Base-by-base conservation (phyloP, 1,139 yeast genomes). In the Debaryomyces nepalensis region DNA sequence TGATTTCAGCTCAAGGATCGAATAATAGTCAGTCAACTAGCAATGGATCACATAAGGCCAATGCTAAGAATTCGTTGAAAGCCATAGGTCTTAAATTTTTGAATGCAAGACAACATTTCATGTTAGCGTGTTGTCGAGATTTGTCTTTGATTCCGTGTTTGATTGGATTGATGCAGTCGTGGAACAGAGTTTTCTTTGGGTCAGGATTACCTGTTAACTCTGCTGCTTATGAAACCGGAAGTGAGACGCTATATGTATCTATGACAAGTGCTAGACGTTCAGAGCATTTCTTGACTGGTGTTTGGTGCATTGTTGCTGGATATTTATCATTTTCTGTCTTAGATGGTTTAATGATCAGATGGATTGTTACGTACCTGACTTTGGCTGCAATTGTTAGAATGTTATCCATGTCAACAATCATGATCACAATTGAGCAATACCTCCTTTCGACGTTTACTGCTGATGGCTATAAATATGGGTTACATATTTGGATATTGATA, bases 401-500 rank as follows among this genome's bases (percentile, higher is more conserved):
- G 73, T 69, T 90, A 39, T 83, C 96, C 6, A 82, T 89, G 81
- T 84, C 93, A 3, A 70, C 90, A 33, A 73, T 90, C 9, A 74
- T 89, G 41, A 77, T 86, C 10, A 78, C 90, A 5, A 70, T 82
- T 35, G 90, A 88, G 54, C 84, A 85, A 54, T 77, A 86, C 42
- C 65, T 88, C 39, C 73, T 85, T 24, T 70, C 82, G 15, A 77
- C 88, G 45, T 73, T 84, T 54, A 58, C 70, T 9, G 77, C 78
- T 4, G 68, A 69, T 33, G 79, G 79, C 3, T 70, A 72, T 50
- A 63, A 64, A 48, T 87, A 87, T 56, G 84, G 87, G 26, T 66
- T 93, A 45, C 97, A 91, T 53, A 85, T 91, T 6, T 93, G 98
- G 98, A 87, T 93, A 29, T 64, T 91, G 32, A 87, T 90, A 14